phyloP scores from a whole-genome alignment of 106 monocot species.

The Allium cepa region DNA sequence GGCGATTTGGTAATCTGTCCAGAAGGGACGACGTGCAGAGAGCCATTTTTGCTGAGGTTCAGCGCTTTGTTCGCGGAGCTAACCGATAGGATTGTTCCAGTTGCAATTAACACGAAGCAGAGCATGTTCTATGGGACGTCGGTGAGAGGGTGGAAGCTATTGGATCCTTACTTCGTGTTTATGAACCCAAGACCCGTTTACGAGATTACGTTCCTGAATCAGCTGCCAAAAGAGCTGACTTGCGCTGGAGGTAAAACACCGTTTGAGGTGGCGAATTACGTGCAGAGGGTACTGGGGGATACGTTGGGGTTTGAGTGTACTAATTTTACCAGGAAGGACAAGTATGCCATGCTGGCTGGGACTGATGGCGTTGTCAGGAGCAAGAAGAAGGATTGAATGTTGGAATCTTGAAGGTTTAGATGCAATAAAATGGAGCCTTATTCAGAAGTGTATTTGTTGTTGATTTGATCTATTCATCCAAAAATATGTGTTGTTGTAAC shows the following conservation, averaged over 20 bases:
- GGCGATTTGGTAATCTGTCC: slow-evolving; percentile 88
- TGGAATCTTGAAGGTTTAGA: too few relatives aligned
- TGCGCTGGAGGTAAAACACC: slow-evolving; percentile 59
- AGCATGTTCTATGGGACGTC: slow-evolving; percentile 84
- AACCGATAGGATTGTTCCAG: slow-evolving; percentile 88
- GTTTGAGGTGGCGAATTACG: slow-evolving; percentile 83
- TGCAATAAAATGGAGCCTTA: too few relatives aligned
- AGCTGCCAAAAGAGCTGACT: slow-evolving; percentile 65
- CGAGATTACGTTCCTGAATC: slow-evolving; percentile 82
- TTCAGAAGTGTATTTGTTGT: too few relatives aligned
- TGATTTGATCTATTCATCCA: neutral
- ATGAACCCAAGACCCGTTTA: slow-evolving; percentile 89
- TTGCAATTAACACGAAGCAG: slow-evolving; percentile 82
- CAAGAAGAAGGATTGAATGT: slow-evolving; percentile 9
- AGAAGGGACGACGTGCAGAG: slow-evolving; percentile 90
- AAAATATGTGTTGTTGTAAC: neutral
- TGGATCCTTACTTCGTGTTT: slow-evolving; percentile 90
- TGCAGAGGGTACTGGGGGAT: slow-evolving; percentile 60
- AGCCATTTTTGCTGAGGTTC: slow-evolving; percentile 86
- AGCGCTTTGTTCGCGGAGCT: slow-evolving; percentile 91
- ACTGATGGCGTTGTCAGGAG: slow-evolving; percentile 61
- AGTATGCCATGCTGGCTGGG: slow-evolving; percentile 83
- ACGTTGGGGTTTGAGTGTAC: slow-evolving; percentile 91
- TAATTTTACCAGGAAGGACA: slow-evolving; percentile 78
- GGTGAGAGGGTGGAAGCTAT: slow-evolving; percentile 71